phyloP scores from a whole-genome alignment of 345 rosid species.

The Lumnitzera littorea region DNA sequence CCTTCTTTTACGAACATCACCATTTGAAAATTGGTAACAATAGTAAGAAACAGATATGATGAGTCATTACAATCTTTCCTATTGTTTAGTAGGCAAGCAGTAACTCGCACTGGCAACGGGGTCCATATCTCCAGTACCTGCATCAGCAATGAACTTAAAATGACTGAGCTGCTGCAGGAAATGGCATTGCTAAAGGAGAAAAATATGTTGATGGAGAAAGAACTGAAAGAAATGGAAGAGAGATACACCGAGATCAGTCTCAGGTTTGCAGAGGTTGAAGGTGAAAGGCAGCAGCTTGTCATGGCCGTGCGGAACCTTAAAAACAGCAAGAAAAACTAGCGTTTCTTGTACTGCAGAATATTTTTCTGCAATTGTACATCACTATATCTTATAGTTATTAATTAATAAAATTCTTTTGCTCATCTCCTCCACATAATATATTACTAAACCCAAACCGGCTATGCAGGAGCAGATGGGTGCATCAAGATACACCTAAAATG shows the following conservation, averaged over 20 bases:
- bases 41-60: no score
- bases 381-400: no score
- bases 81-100: slow-evolving; percentile 25
- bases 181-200: slow-evolving; percentile 43
- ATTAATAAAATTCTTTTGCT: background rate
- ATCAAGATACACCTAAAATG: no score
- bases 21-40: no score
- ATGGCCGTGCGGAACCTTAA: slow-evolving; percentile 76
- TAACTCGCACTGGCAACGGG: slow-evolving; percentile 11
- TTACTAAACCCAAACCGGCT: no score
- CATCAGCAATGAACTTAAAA: slow-evolving; percentile 23
- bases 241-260: slow-evolving; percentile 88
- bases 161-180: slow-evolving; percentile 34
- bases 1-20: background rate
- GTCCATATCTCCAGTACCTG: slow-evolving; percentile 1
- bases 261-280: slow-evolving; percentile 90
- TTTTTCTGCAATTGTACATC: no score
- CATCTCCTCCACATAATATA: no score
- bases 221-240: slow-evolving; percentile 90
- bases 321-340: slow-evolving; percentile 59
- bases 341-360: slow-evolving; percentile 5
- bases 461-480: no score
- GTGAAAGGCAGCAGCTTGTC: slow-evolving; percentile 85
- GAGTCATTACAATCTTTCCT: no score
- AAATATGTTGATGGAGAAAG: slow-evolving; percentile 68